phyloP scores from a whole-genome alignment of 2,329 filamentous ascomycete species.

The Phialocephala subalpina region DNA sequence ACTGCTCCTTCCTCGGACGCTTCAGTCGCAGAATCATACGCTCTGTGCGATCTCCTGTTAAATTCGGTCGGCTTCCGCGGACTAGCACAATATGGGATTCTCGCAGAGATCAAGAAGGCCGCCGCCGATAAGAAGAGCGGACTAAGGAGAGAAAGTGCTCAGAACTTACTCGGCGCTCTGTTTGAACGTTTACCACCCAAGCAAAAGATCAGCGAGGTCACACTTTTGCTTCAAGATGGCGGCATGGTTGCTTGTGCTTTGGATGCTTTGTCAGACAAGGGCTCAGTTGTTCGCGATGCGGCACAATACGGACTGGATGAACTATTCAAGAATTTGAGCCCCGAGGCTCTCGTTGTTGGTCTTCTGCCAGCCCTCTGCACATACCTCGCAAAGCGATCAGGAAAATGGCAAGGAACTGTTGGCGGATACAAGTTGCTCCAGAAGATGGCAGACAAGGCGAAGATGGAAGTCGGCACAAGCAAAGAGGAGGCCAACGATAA shows the following conservation, averaged over 20 bases:
- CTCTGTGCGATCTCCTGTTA: conserved; percentile 68
- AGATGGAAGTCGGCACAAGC: conserved; percentile 79
- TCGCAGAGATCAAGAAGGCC: conserved; percentile 75
- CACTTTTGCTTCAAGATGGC: conserved; percentile 84
- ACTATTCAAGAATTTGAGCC: conserved; percentile 78
- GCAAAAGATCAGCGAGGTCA: conserved; percentile 80
- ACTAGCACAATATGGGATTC: conserved; percentile 66
- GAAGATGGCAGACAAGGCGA: conserved; percentile 93
- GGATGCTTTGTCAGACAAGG: conserved; percentile 91
- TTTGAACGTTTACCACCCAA: conserved; percentile 87
- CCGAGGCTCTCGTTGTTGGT: conserved; percentile 84
- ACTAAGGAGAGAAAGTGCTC: conserved; percentile 84
- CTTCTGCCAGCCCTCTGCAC: conserved; percentile 78
- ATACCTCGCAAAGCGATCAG: conserved; percentile 84
- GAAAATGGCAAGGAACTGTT: conserved; percentile 97
- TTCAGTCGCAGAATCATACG: conserved; percentile 70
- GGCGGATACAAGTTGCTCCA: conserved; percentile 86
- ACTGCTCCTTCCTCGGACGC: conserved; percentile 60
- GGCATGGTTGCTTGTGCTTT: conserved; percentile 76
- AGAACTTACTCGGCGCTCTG: conserved; percentile 92
- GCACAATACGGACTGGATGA: conserved; percentile 94
- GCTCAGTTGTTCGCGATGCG: conserved; percentile 84
- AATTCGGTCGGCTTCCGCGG: conserved; percentile 72
- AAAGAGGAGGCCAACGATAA: conserved; percentile 88
- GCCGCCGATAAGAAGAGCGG: conserved; percentile 94